Percentiles rank a stretch among this genome's conserved stretches.
These are phyloP conservation scores for Lichtheimia ornata DNA, from an alignment of 371 early-diverging fungal genomes.

Conservation along the genomic window DNA sequence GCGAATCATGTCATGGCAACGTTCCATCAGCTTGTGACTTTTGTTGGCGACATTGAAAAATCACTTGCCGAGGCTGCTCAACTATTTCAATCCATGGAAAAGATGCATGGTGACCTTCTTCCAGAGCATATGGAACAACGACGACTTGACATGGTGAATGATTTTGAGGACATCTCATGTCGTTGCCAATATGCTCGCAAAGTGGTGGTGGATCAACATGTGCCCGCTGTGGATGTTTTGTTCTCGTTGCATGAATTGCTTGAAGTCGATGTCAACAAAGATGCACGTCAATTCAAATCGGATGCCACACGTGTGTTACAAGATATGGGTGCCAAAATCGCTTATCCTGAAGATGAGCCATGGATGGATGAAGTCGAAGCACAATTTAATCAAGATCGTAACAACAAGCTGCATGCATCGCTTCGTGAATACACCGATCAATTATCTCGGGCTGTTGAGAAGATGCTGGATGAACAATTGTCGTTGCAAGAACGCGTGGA, in stretches of 20 bases:
- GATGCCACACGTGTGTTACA: constrained; percentile 36
- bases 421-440: constrained; percentile 21
- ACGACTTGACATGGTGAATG: not conserved
- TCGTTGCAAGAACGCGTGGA: constrained; percentile 41
- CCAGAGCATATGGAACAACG: constrained; percentile 8
- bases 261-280: constrained; percentile 4
- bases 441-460: constrained; percentile 27
- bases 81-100: constrained; percentile 25
- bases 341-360: constrained; percentile 25
- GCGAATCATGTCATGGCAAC: constrained; percentile 16
- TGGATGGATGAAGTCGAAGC: constrained; percentile 11
- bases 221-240: constrained; percentile 27
- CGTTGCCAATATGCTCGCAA: not conserved
- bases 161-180: not conserved
- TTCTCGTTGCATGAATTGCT: constrained; percentile 16
- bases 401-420: constrained; percentile 19
- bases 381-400: constrained; percentile 17
- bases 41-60: constrained; percentile 11
- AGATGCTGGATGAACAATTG: constrained; percentile 35
- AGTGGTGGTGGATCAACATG: constrained; percentile 33
- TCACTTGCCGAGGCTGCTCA: constrained; percentile 22
- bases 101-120: not conserved
- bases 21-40: constrained; percentile 18
- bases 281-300: constrained; percentile 39
- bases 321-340: constrained; percentile 25